Conservation (phyloP, 805 yeast genomes). For the Debaryomyces tyrocola region DNA sequence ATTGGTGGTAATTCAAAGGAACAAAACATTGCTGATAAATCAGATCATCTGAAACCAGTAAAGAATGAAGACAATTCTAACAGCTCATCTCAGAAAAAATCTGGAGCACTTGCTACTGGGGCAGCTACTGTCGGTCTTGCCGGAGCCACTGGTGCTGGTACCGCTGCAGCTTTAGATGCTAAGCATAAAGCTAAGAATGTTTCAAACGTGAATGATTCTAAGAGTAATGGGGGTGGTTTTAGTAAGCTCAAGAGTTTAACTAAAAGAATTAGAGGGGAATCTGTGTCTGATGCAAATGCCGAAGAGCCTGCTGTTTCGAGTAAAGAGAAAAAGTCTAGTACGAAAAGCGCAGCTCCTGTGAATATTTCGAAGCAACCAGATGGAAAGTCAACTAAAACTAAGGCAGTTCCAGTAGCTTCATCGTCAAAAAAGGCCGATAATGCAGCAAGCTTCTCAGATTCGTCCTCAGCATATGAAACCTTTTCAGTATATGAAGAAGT, state of each 20-base stretch:
- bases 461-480: constrained; percentile 17
- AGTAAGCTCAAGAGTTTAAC: constrained; percentile 4
- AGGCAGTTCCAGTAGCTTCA: background rate
- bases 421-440: background rate
- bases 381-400: background rate
- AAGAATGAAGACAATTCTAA: constrained; percentile 5
- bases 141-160: constrained; percentile 10
- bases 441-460: background rate
- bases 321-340: background rate
- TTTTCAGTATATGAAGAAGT: constrained; percentile 47
- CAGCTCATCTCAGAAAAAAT: background rate
- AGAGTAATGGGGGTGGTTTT: constrained; percentile 2
- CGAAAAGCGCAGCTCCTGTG: background rate
- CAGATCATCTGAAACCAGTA: background rate
- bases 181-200: background rate
- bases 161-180: constrained; percentile 5
- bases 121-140: constrained; percentile 15
- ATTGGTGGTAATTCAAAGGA: too few species aligned
- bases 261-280: background rate
- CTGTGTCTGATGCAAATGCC: background rate
- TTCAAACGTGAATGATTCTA: background rate
- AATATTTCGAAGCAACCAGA: constrained; percentile 3
- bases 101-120: constrained; percentile 9
- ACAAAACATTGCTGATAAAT: too few species aligned
- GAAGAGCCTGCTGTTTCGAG: background rate